Conservation (phyloP, 805 yeast genomes). For the Candida patagonica region DNA sequence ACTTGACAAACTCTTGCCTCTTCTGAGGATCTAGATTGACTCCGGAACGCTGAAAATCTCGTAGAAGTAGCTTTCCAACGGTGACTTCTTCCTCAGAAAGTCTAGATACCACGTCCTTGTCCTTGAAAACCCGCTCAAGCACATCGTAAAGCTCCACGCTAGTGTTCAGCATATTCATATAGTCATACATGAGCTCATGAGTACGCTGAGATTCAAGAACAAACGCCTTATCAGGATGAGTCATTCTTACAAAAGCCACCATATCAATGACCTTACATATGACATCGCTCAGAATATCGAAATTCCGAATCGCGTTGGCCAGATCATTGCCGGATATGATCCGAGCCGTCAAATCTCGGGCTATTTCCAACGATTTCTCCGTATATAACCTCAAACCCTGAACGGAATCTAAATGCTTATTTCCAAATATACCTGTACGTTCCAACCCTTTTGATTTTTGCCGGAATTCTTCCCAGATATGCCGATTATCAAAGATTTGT, state of each 20-base stretch:
- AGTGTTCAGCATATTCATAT: conserved; percentile 87
- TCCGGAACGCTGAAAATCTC: conserved; percentile 88
- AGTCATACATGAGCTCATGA: conserved; percentile 83
- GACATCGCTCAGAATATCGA: conserved; percentile 81
- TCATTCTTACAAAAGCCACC: conserved; percentile 83
- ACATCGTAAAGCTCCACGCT: conserved; percentile 59
- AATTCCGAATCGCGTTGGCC: conserved; percentile 44
- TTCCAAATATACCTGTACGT: conserved; percentile 60
- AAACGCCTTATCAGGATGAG: conserved; percentile 69
- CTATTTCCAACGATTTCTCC: conserved; percentile 50
- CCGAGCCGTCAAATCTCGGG: conserved; percentile 50
- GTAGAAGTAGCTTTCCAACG: conserved; percentile 70
- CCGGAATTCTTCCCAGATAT: conserved; percentile 7
- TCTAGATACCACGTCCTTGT: conserved; percentile 27
- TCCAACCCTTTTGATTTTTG: neutral
- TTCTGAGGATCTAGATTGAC: conserved; percentile 62
- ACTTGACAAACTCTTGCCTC: conserved; percentile 59
- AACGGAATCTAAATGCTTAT: conserved; percentile 60
- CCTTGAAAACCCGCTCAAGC: conserved; percentile 46
- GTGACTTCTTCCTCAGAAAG: conserved; percentile 67
- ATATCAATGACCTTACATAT: conserved; percentile 89
- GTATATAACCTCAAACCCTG: conserved; percentile 64
- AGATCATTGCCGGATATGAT: conserved; percentile 44
- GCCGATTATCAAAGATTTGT: conserved; percentile 8
- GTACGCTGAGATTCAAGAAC: conserved; percentile 75